Conservation (phyloP, 139 green algal genomes). For the Chlamydomonas sphaeroides region DNA sequence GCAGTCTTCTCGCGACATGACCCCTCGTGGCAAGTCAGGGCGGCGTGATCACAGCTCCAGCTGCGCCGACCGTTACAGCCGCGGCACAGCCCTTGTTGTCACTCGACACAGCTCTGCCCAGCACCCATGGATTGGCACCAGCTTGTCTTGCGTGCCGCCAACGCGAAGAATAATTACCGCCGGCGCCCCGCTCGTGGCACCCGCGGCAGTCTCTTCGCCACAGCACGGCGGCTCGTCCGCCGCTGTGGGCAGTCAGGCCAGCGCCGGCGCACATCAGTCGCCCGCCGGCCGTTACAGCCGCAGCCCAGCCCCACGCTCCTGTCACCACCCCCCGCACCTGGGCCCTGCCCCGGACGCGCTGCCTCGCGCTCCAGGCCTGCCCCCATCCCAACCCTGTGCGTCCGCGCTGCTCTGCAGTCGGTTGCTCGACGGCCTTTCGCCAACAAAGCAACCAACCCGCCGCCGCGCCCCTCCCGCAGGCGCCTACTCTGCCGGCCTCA, state of each 20-base stretch:
- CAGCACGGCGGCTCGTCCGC: neutral
- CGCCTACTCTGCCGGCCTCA: constrained; percentile 82
- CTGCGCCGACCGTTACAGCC: constrained; percentile 15
- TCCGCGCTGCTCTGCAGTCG: no score
- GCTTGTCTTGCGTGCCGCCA: no score
- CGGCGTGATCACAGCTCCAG: neutral
- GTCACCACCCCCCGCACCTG: neutral
- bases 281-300: constrained; percentile 29
- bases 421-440: no score
- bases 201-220: constrained; percentile 29
- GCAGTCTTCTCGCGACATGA: constrained; percentile 51
- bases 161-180: constrained; percentile 43
- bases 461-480: constrained; percentile 49
- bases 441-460: no score
- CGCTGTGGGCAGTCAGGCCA: constrained; percentile 32
- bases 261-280: neutral
- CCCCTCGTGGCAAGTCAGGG: constrained; percentile 15
- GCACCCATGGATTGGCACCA: no score
- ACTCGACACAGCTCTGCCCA: neutral
- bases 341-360: no score
- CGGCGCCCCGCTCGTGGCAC: neutral
- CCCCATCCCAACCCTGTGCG: no score
- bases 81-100: neutral
- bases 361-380: no score
- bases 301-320: neutral